These are phyloP conservation scores for Apocynum venetum DNA, from an alignment of 257 asterid genomes.

Conservation along the genomic window DNA sequence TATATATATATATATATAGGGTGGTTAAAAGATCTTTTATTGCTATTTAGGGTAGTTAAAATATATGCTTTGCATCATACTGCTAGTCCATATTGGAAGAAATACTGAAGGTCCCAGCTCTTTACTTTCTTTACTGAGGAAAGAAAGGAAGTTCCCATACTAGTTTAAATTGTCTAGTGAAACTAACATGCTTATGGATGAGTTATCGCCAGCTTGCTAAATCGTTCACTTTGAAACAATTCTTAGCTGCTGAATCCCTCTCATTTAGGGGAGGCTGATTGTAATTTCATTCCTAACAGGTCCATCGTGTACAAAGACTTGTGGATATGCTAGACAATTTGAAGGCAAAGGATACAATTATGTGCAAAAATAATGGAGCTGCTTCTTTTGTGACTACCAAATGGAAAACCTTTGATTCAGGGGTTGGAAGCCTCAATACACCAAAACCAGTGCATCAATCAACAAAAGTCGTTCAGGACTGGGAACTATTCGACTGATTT, in stretches of 20 bases:
- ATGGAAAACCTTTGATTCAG: conserved; percentile 23
- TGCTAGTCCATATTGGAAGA: too few relatives aligned
- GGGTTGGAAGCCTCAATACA: conserved; percentile 26
- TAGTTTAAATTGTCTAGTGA: not conserved
- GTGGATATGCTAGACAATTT: conserved; percentile 22
- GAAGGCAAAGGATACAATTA: conserved; percentile 19
- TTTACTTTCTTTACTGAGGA: not conserved
- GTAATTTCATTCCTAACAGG: conserved; percentile 6
- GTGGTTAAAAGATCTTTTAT: too few relatives aligned
- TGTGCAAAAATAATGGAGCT: not conserved
- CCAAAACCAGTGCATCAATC: conserved; percentile 9
- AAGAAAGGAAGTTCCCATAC: not conserved
- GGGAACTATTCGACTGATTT: conserved; percentile 19
- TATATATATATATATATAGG: too few relatives aligned
- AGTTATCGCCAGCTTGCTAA: not conserved
- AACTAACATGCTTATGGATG: not conserved
- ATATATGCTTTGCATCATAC: too few relatives aligned
- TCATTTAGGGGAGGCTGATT: not conserved
- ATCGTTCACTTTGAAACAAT: not conserved
- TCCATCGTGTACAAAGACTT: conserved; percentile 26
- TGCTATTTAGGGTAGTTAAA: not conserved
- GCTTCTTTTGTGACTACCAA: conserved; percentile 14
- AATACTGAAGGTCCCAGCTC: too few relatives aligned
- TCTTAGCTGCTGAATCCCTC: not conserved
- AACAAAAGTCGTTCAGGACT: conserved; percentile 16